Evolutionary conservation across 345 rosid species (phyloP).

Genomic region (Aegle marmelos): DNA sequence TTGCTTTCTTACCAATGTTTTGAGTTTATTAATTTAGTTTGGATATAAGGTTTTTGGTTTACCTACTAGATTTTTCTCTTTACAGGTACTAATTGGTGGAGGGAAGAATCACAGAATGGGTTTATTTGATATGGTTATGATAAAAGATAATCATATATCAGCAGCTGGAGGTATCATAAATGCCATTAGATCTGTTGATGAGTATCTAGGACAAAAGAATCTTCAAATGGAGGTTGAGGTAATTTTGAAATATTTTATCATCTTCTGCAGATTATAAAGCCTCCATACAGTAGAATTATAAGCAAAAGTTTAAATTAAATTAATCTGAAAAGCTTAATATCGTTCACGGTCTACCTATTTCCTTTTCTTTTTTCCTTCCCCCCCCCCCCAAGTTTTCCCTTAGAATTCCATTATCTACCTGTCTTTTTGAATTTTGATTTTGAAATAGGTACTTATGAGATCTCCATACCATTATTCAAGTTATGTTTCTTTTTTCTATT

Average conservation of each 20-base stretch:
- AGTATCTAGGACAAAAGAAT: conserved; percentile 56
- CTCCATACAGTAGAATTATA: conserved; percentile 2
- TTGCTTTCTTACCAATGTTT: conserved; percentile 4
- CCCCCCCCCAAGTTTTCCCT: neutral
- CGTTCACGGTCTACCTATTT: neutral
- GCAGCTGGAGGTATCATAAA: conserved; percentile 79
- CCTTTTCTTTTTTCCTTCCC: neutral
- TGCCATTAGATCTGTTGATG: conserved; percentile 75
- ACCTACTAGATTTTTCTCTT: conserved; percentile 22
- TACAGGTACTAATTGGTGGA: conserved; percentile 91
- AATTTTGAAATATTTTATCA: conserved; percentile 17
- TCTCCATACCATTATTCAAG: neutral
- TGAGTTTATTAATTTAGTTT: conserved; percentile 6
- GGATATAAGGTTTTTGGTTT: conserved; percentile 20
- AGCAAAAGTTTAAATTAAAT: conserved; percentile 1
- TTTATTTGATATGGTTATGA: conserved; percentile 95
- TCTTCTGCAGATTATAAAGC: neutral
- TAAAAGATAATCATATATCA: conserved; percentile 96
- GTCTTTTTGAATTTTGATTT: neutral
- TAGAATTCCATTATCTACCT: neutral
- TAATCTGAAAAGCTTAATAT: neutral
- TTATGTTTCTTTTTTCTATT: neutral
- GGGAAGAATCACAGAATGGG: conserved; percentile 96
- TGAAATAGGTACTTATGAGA: neutral
- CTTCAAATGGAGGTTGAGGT: conserved; percentile 96